Conservation (phyloP, 2,329 filamentous ascomycete species). For the Colletotrichum destructivum region DNA sequence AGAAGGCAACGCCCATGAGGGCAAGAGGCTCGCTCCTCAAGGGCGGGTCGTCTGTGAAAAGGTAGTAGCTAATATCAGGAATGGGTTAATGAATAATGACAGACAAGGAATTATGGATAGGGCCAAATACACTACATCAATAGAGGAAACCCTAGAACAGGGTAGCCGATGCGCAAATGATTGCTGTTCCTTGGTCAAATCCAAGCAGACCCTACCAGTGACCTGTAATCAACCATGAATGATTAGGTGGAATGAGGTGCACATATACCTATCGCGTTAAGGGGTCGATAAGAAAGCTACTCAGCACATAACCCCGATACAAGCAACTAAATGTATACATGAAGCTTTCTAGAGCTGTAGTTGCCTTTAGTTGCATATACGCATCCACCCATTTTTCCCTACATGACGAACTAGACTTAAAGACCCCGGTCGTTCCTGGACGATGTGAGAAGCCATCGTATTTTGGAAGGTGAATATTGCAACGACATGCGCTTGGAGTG, state of each 20-base stretch:
- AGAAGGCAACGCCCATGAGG: slow-evolving; percentile 55
- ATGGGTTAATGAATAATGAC: slow-evolving; percentile 22
- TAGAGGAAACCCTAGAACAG: not conserved
- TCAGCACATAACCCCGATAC: not conserved
- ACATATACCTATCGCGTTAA: not conserved
- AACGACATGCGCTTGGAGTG: slow-evolving; percentile 18
- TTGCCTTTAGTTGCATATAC: slow-evolving; percentile 17
- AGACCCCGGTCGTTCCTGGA: slow-evolving; percentile 9
- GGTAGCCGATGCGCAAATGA: too few species aligned
- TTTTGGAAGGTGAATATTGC: not conserved
- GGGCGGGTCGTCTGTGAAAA: slow-evolving; percentile 49
- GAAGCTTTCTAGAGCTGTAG: not conserved
- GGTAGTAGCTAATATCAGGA: not conserved
- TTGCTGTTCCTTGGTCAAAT: too few species aligned
- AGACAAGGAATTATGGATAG: slow-evolving; percentile 8
- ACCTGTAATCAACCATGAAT: not conserved
- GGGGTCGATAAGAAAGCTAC: not conserved
- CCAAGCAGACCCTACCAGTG: not conserved
- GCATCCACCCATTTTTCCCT: slow-evolving; percentile 26
- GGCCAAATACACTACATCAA: not conserved
- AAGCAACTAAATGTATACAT: not conserved
- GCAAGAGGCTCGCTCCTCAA: slow-evolving; percentile 57
- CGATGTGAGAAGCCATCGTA: not conserved
- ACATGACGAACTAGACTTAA: slow-evolving; percentile 40
- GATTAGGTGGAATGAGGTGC: not conserved